phyloP scores from a whole-genome alignment of 176 grass and related monocot genomes.

The Tillandsia leiboldiana region DNA sequence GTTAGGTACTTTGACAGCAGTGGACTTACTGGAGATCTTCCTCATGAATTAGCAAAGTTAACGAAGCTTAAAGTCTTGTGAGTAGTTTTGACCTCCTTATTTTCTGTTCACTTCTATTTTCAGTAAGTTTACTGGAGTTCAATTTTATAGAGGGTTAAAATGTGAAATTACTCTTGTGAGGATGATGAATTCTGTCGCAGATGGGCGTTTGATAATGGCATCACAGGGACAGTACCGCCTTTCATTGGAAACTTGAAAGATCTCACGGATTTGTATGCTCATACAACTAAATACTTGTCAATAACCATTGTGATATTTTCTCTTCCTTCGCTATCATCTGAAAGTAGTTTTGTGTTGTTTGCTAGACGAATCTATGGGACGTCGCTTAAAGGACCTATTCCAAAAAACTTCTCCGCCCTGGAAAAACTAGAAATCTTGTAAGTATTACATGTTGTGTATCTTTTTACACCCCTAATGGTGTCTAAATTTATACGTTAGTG shows the following conservation, averaged over 20 bases:
- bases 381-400: constrained; percentile 46
- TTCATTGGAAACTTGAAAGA: constrained; percentile 33
- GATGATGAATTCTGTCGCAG: constrained; percentile 23
- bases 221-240: constrained; percentile 30
- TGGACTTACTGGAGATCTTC: constrained; percentile 28
- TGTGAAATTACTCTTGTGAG: background rate
- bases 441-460: constrained; percentile 13
- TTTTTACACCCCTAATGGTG: background rate
- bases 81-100: constrained; percentile 13
- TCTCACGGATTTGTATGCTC: constrained; percentile 39
- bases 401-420: constrained; percentile 26
- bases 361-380: constrained; percentile 44
- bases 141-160: background rate
- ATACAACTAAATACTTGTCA: constrained; percentile 3
- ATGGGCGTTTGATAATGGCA: constrained; percentile 56
- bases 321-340: constrained; percentile 10
- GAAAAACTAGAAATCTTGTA: constrained; percentile 45
- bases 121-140: background rate
- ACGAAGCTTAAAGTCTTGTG: constrained; percentile 35
- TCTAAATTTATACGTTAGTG: too few species aligned
- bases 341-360: constrained; percentile 12
- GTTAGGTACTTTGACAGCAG: constrained; percentile 63
- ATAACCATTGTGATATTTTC: background rate
- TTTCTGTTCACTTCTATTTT: background rate
- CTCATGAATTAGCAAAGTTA: constrained; percentile 16